A percentile compares a stretch with the other conserved stretches of the same genome.
phyloP scores from a whole-genome alignment of 2,329 filamentous ascomycete genomes.

The Colletotrichum kahawae region DNA sequence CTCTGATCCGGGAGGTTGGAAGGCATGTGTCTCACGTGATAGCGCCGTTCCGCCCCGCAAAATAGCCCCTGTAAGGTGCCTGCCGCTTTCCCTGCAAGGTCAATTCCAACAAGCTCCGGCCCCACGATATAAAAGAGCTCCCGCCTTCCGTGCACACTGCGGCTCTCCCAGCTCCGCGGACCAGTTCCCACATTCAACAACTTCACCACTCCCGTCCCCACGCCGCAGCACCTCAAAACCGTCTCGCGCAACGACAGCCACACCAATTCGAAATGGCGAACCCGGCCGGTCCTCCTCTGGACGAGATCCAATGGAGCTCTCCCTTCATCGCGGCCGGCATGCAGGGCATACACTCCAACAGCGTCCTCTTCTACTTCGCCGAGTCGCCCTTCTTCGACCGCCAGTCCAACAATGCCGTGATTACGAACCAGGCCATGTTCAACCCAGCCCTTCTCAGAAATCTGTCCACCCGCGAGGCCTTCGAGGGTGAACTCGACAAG shows the following conservation, averaged over 20 bases:
- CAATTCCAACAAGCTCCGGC: slow-evolving; percentile 2
- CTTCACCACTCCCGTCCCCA: background rate
- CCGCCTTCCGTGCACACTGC: background rate
- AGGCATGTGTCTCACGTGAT: background rate
- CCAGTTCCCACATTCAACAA: background rate
- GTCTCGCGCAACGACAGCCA: background rate
- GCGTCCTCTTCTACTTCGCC: slow-evolving; percentile 71
- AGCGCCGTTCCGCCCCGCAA: background rate
- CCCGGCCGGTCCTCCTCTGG: slow-evolving; percentile 58
- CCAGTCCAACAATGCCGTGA: slow-evolving; percentile 70
- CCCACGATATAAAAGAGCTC: slow-evolving; percentile 15
- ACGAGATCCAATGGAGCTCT: slow-evolving; percentile 71
- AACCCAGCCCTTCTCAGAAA: slow-evolving; percentile 63
- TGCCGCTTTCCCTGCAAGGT: background rate
- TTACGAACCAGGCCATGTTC: slow-evolving; percentile 66
- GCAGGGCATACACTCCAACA: slow-evolving; percentile 68
- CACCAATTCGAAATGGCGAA: slow-evolving; percentile 40
- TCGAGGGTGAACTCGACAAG: slow-evolving; percentile 65
- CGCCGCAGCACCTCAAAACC: background rate
- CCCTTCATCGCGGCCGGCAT: slow-evolving; percentile 54
- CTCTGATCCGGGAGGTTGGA: background rate
- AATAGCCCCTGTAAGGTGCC: background rate
- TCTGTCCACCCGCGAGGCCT: slow-evolving; percentile 65
- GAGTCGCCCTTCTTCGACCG: slow-evolving; percentile 71
- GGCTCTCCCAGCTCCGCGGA: slow-evolving; percentile 1